phyloP scores from a whole-genome alignment of 2,329 filamentous ascomycete species.

The Colletotrichum australisinense region DNA sequence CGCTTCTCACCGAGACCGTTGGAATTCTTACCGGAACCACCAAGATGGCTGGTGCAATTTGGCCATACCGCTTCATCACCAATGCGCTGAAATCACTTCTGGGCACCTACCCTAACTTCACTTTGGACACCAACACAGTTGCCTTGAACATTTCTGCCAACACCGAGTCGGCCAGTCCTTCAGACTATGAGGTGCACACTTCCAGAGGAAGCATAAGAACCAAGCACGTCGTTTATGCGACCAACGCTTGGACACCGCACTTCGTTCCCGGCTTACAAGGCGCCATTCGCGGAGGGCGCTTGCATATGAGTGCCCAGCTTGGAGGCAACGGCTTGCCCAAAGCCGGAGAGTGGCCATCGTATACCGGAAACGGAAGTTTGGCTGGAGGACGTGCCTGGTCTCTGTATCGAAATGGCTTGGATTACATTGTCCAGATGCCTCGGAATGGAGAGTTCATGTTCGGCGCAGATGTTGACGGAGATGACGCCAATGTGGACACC shows the following conservation, averaged over 20 bases:
- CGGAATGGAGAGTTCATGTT: too few species aligned
- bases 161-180: neutral
- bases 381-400: too few species aligned
- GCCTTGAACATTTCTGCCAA: neutral
- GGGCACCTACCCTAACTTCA: neutral
- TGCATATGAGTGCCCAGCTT: neutral
- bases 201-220: neutral
- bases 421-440: too few species aligned
- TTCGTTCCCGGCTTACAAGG: neutral
- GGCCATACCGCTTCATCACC: constrained; percentile 1
- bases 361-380: neutral
- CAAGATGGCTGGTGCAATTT: neutral
- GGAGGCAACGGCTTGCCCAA: neutral
- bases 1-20: too few species aligned
- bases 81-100: neutral
- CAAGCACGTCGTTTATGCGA: neutral
- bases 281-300: neutral
- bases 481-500: too few species aligned
- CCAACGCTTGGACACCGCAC: neutral
- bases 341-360: neutral
- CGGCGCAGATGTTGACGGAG: too few species aligned
- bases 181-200: neutral
- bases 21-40: neutral
- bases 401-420: too few species aligned
- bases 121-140: neutral